Conservation (phyloP, 2,329 filamentous ascomycete species). For the Talaromyces rugulosus region DNA sequence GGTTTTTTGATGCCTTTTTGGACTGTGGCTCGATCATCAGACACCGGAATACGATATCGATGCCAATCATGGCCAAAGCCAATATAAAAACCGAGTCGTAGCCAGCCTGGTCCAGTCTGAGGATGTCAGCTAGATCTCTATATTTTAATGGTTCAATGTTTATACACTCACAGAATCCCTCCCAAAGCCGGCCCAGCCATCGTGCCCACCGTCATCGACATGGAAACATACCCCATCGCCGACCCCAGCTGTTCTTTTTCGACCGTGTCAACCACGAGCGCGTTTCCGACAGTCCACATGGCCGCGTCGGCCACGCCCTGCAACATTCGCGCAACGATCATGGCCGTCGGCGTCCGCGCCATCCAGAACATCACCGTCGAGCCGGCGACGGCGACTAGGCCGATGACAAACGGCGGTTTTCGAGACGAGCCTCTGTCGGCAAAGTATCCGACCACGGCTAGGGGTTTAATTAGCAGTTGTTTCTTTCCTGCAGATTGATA, state of each 20-base stretch:
- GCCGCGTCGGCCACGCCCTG: conserved; percentile 57
- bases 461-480: not conserved
- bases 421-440: conserved; percentile 52
- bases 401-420: conserved; percentile 54
- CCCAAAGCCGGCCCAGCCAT: conserved; percentile 51
- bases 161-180: conserved; percentile 15
- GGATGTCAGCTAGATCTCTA: not conserved
- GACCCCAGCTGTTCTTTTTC: conserved; percentile 54
- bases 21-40: conserved; percentile 52
- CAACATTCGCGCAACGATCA: conserved; percentile 51
- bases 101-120: conserved; percentile 21
- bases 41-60: conserved; percentile 59
- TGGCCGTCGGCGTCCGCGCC: conserved; percentile 43
- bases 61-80: conserved; percentile 45
- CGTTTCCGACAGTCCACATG: conserved; percentile 59
- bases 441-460: conserved; percentile 33
- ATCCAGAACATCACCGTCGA: conserved; percentile 54
- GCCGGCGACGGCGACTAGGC: conserved; percentile 48
- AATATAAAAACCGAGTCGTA: conserved; percentile 29
- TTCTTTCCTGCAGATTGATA: not conserved
- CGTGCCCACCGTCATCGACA: conserved; percentile 55
- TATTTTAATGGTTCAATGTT: not conserved
- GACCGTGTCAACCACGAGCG: conserved; percentile 57
- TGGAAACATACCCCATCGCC: conserved; percentile 50
- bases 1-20: conserved; percentile 14